phyloP scores from a whole-genome alignment of 305 asterid genomes.

The Vinca major region DNA sequence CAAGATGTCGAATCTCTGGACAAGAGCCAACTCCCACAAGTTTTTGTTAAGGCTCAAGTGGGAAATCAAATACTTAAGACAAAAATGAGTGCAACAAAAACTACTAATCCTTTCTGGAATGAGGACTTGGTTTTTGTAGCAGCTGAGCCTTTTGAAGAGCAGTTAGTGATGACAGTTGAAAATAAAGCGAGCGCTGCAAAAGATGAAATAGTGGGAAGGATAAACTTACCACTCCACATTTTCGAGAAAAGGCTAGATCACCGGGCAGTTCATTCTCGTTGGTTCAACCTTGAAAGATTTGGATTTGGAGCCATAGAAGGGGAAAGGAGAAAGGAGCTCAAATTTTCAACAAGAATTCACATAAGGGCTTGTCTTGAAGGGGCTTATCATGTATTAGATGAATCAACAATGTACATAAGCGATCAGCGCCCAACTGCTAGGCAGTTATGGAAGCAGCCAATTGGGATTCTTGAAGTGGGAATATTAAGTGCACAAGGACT shows the following conservation, averaged over 20 bases:
- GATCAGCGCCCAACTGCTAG: constrained; percentile 44
- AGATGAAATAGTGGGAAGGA: constrained; percentile 34
- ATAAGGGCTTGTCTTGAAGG: constrained; percentile 42
- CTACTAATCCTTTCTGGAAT: constrained; percentile 40
- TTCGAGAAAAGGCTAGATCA: constrained; percentile 39
- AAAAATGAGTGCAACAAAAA: constrained; percentile 27
- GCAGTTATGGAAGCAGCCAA: constrained; percentile 45
- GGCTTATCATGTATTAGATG: constrained; percentile 43
- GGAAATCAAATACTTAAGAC: constrained; percentile 43
- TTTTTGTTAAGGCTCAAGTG: constrained; percentile 38
- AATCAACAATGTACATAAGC: constrained; percentile 44
- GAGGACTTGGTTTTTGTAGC: constrained; percentile 45
- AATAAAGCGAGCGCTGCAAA: constrained; percentile 31
- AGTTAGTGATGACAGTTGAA: constrained; percentile 30
- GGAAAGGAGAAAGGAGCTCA: constrained; percentile 34
- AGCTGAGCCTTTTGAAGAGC: constrained; percentile 50
- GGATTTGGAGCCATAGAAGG: constrained; percentile 31
- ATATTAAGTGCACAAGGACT: constrained; percentile 40
- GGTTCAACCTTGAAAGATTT: constrained; percentile 41
- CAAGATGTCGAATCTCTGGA: constrained; percentile 34
- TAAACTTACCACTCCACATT: constrained; percentile 28
- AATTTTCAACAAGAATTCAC: constrained; percentile 36
- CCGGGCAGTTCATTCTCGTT: constrained; percentile 36
- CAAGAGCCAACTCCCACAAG: constrained; percentile 35
- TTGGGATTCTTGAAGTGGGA: constrained; percentile 44